Base-by-base conservation (phyloP, 2,329 filamentous ascomycete species). In the Scedosporium boydii region DNA sequence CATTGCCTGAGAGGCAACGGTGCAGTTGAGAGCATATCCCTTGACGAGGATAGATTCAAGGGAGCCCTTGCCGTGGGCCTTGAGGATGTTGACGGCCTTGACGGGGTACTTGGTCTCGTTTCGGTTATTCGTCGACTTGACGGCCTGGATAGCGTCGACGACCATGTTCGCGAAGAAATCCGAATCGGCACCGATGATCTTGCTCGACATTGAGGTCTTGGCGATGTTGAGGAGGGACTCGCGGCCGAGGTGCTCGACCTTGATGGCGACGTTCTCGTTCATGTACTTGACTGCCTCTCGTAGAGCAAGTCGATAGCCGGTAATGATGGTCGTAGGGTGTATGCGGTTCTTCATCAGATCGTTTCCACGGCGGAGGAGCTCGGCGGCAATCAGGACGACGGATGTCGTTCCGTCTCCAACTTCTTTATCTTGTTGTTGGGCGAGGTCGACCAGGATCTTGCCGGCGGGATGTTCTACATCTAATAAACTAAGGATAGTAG, bases 331-430 rank as follows among this genome's bases (percentile, higher is more conserved):
- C 27, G 95, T 99, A 63, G 95, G 96, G 80, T 99, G 95, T 85
- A 99, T 99, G 75, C 93, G 90, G 85, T 98, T 99, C 83, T 95
- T 97, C 90, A 98, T 96, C 68, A 99, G 85, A 80, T 99, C 95
- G 81, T 99, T 99, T 66, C 87, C 95, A 77, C 95, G 85, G 74
- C 90, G 87, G 72, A 99, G 82, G 68, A 99, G 88, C 81, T 99
- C 95, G 65, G 95, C 91, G 60, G 95, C 95, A 76, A 99, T 97
- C 69, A 99, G 85, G 64, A 99, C 95, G 60, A 99, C 95, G 58
- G 93, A 98, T 23, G 95, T 99, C 58, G 95, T 99, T 70, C 95
- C 95, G 80, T 99, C 95, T 70, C 95, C 95, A 62, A 99, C 95
- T 78, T 99, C 95, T 81, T 96, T 97, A 76, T 99, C 95, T 78